A percentile compares a stretch with the other conserved stretches of the same genome.
phyloP scores from a whole-genome alignment of 768 basidiomycete genomes.

The Termitomyces sp. region DNA sequence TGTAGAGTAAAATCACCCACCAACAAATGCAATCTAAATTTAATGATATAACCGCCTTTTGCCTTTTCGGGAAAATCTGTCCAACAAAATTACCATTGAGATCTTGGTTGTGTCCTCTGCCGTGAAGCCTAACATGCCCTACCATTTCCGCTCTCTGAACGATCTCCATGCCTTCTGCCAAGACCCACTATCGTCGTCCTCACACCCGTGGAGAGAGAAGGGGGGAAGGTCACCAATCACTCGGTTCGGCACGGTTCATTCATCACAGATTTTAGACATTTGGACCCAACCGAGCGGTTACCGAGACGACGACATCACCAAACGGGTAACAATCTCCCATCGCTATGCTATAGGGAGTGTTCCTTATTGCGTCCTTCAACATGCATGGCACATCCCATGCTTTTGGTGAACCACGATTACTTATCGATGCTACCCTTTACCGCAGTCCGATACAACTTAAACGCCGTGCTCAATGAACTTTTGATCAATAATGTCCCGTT shows the following conservation, averaged over 20 bases:
- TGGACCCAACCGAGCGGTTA: conserved; percentile 14
- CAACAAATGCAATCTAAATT: conserved; percentile 10
- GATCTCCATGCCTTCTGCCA: background rate
- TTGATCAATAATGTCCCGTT: conserved; percentile 5
- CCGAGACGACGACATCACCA: conserved; percentile 16
- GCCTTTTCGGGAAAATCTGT: conserved; percentile 11
- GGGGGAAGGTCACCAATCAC: background rate
- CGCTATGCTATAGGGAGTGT: conserved; percentile 7
- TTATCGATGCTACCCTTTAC: background rate
- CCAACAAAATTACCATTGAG: conserved; percentile 12
- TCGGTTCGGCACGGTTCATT: conserved; percentile 7
- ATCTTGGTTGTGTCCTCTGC: background rate
- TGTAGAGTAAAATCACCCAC: conserved; percentile 9
- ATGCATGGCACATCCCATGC: background rate
- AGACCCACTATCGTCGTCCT: background rate
- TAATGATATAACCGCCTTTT: conserved; percentile 12
- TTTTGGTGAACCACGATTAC: background rate
- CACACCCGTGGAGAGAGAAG: background rate
- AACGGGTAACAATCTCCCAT: background rate
- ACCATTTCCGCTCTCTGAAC: background rate
- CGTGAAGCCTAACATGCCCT: conserved; percentile 1
- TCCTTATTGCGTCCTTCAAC: background rate
- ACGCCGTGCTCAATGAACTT: background rate
- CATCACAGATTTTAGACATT: conserved; percentile 4
- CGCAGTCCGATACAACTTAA: background rate